These are phyloP conservation scores for Trichosanthes cucumerina DNA, from an alignment of 306 rosid species.

Conservation along the genomic window DNA sequence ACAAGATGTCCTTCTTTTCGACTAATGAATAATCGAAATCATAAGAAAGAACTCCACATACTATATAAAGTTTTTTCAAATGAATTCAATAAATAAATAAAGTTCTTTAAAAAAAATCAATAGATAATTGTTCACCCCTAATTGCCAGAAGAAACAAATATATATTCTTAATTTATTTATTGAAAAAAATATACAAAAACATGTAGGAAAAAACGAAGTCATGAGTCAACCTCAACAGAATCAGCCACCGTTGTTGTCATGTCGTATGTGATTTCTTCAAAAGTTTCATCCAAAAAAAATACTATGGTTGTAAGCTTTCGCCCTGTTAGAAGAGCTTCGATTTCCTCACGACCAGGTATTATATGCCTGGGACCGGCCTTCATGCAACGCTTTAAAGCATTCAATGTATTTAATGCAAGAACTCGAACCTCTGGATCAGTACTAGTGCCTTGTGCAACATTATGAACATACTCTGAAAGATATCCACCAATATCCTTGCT, in stretches of 20 bases:
- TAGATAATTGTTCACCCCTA: not conserved
- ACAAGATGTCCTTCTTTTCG: not conserved
- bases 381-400: slow-evolving; percentile 77
- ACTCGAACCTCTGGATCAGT: slow-evolving; percentile 63
- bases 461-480: slow-evolving; percentile 80
- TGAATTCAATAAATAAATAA: not conserved
- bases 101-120: not conserved
- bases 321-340: slow-evolving; percentile 73
- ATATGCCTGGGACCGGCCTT: slow-evolving; percentile 92
- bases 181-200: not conserved
- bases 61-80: not conserved
- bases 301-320: slow-evolving; percentile 87
- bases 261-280: slow-evolving; percentile 88
- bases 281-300: slow-evolving; percentile 88
- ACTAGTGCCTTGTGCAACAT: slow-evolving; percentile 45
- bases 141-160: not conserved
- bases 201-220: slow-evolving; percentile 2
- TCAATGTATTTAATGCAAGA: slow-evolving; percentile 65
- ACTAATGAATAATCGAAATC: not conserved
- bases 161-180: not conserved
- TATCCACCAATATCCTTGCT: slow-evolving; percentile 82
- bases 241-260: slow-evolving; percentile 91
- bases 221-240: slow-evolving; percentile 71
- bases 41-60: not conserved
- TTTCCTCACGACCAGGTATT: slow-evolving; percentile 85